Evolutionary conservation across 129 eudicot species (phyloP).

Genomic region (Gnaphalium uliginosum): DNA sequence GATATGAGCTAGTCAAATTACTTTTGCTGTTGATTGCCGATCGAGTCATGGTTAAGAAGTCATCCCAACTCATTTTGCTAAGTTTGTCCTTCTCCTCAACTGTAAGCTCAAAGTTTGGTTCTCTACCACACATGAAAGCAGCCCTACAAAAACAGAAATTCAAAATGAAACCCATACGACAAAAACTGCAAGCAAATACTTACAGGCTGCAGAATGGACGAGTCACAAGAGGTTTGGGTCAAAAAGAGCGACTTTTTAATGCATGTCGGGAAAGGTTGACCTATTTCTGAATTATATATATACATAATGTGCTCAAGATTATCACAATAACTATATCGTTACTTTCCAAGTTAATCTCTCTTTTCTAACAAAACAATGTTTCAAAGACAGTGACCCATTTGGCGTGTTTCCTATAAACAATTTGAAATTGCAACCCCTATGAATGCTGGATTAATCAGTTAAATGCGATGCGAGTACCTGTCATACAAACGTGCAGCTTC

Average conservation of each 20-base stretch:
- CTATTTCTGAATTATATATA: background rate
- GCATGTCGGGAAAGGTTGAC: background rate
- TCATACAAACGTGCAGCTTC: constrained; percentile 97
- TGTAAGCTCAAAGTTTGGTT: constrained; percentile 82
- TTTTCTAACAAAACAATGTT: background rate
- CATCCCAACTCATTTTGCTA: constrained; percentile 80
- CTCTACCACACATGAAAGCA: constrained; percentile 95
- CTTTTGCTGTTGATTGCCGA: constrained; percentile 78
- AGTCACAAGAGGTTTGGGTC: background rate
- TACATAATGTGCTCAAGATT: background rate
- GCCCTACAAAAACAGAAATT: constrained; percentile 52
- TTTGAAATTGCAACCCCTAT: background rate
- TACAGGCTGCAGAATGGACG: background rate
- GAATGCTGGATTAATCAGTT: background rate
- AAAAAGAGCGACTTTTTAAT: background rate
- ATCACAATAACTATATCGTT: background rate
- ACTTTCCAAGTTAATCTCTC: background rate
- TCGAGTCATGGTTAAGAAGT: constrained; percentile 76
- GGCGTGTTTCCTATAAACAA: background rate
- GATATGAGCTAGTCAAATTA: constrained; percentile 29
- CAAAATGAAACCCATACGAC: background rate
- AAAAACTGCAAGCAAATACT: background rate
- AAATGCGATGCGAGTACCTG: constrained; percentile 50
- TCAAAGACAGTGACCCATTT: background rate
- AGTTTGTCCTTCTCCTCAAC: constrained; percentile 83